Percentiles rank a stretch among this genome's conserved stretches.
Evolutionary conservation across 352 stramenopile species (phyloP).

Genomic region (Globisporangium takayamanum): DNA sequence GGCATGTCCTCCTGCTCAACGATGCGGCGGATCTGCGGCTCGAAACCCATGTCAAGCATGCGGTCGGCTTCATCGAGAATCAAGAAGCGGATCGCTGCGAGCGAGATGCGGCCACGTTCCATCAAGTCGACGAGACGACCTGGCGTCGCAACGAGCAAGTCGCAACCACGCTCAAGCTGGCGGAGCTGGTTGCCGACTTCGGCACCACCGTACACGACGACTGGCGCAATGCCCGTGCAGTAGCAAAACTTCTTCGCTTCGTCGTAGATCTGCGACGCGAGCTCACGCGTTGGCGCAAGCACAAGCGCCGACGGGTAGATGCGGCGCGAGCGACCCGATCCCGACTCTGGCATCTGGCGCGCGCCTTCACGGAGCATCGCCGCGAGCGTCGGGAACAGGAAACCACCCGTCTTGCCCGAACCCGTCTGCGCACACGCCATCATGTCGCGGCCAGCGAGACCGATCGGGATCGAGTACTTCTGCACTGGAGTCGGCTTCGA

Average conservation of each 20-base stretch:
- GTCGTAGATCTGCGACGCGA: constrained; percentile 94
- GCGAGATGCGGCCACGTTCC: constrained; percentile 88
- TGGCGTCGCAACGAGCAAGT: constrained; percentile 97
- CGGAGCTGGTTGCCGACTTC: constrained; percentile 85
- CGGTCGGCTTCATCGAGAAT: constrained; percentile 99
- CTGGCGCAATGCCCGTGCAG: constrained; percentile 90
- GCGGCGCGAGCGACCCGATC: constrained; percentile 66
- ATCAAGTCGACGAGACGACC: constrained; percentile 97
- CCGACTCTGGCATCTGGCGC: constrained; percentile 33
- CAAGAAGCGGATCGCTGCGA: constrained; percentile 91
- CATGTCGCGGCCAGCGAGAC: constrained; percentile 91
- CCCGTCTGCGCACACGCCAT: constrained; percentile 99
- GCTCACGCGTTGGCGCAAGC: constrained; percentile 92
- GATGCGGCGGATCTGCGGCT: constrained; percentile 98
- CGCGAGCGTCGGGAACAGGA: constrained; percentile 97
- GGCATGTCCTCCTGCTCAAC: constrained; percentile 98
- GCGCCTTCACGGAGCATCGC: constrained; percentile 89
- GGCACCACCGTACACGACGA: constrained; percentile 94
- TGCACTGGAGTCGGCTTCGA: constrained; percentile 97
- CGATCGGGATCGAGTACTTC: constrained; percentile 99
- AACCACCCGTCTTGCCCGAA: constrained; percentile 95
- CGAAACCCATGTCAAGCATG: constrained; percentile 99
- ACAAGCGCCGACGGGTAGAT: constrained; percentile 91
- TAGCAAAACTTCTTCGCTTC: constrained; percentile 97
- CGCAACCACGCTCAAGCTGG: constrained; percentile 88